Evolutionary conservation across 192 early-diverging fungal genomes (phyloP).

Genomic region (Entrophospora sp.): DNA sequence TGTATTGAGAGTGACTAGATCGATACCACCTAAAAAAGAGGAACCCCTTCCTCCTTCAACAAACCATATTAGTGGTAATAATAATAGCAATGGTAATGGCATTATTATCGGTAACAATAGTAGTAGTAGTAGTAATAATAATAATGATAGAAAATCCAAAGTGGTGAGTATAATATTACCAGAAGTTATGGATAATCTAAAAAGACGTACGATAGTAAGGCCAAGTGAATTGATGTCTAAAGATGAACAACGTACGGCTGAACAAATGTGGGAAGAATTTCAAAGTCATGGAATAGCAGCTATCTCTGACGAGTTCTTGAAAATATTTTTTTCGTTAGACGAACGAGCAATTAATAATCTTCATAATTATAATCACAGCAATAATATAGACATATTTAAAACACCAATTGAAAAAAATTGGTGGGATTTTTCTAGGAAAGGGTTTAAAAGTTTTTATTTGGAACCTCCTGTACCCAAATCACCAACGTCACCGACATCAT

Average conservation of each 20-base stretch:
- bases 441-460: neutral
- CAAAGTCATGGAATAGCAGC: conserved; percentile 8
- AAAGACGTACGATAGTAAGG: conserved; percentile 9
- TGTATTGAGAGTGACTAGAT: conserved; percentile 14
- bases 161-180: no score
- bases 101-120: no score
- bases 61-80: no score
- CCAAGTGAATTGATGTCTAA: conserved; percentile 9
- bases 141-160: no score
- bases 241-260: conserved; percentile 1
- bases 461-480: neutral
- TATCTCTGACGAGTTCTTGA: conserved; percentile 14
- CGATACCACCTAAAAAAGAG: neutral
- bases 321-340: conserved; percentile 16
- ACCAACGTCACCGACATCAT: neutral
- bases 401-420: neutral
- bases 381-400: neutral
- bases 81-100: no score
- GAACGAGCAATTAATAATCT: no score
- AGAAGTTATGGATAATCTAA: neutral
- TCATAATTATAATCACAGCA: no score
- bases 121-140: no score
- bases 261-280: conserved; percentile 17
- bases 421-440: neutral
- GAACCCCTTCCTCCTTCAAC: neutral